Percentiles rank a stretch among this genome's conserved stretches.
phyloP scores from a whole-genome alignment of 345 rosid genomes.

The Orychophragmus violaceus region DNA sequence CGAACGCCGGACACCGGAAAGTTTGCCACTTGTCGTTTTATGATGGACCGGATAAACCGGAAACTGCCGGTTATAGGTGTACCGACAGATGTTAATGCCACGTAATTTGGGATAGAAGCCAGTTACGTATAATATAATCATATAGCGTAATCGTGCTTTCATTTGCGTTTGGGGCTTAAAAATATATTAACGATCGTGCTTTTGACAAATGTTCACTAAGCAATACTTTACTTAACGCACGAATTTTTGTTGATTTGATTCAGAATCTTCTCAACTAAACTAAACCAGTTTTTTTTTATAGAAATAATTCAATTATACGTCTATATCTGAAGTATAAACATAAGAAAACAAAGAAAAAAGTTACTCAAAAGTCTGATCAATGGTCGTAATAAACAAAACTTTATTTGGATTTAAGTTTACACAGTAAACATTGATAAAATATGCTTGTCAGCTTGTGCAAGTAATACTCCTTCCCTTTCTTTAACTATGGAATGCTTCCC shows the following conservation, averaged over 20 bases:
- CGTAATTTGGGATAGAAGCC: neutral
- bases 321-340: no score
- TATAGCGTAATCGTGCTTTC: neutral
- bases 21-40: neutral
- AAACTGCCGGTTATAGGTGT: neutral
- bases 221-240: neutral
- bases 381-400: no score
- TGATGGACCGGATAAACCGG: neutral
- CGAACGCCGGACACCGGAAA: constrained; percentile 11
- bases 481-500: neutral
- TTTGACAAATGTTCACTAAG: neutral
- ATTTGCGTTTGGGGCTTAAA: neutral
- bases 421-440: neutral
- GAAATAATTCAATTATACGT: no score
- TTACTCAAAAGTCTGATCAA: no score
- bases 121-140: neutral
- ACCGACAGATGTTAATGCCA: neutral
- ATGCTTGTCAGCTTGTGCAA: neutral
- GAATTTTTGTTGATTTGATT: neutral
- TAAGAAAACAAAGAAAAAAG: no score
- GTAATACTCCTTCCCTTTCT: neutral
- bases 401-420: neutral
- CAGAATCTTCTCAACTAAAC: no score
- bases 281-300: no score
- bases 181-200: neutral